These are phyloP conservation scores for Salvia hispanica DNA, from an alignment of 257 asterid species.

Conservation along the genomic window DNA sequence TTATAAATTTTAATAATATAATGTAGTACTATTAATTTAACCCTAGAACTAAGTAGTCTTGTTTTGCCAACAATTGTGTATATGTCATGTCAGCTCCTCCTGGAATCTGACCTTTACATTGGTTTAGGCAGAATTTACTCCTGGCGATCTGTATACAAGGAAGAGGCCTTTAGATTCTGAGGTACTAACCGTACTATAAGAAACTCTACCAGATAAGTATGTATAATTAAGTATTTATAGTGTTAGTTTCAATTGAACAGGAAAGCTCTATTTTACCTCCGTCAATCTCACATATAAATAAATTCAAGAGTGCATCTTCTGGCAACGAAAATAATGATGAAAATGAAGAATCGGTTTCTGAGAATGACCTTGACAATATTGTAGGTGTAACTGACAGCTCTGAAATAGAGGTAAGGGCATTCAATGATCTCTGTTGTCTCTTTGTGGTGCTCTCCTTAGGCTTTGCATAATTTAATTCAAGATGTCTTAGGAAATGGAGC, in stretches of 20 bases:
- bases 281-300: constrained; percentile 47
- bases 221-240: constrained; percentile 27
- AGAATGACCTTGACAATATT: constrained; percentile 81
- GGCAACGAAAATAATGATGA: constrained; percentile 57
- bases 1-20: constrained; percentile 3
- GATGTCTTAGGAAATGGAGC: constrained; percentile 82
- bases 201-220: constrained; percentile 10
- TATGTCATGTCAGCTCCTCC: constrained; percentile 5
- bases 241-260: constrained; percentile 47
- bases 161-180: constrained; percentile 73
- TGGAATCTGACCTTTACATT: constrained; percentile 26
- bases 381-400: constrained; percentile 80
- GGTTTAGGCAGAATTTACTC: constrained; percentile 84
- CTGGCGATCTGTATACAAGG: constrained; percentile 75
- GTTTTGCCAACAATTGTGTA: constrained; percentile 11
- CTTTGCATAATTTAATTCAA: constrained; percentile 28
- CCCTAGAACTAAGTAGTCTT: background rate
- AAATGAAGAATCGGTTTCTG: constrained; percentile 78
- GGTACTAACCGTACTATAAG: constrained; percentile 40
- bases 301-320: constrained; percentile 47
- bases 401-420: constrained; percentile 62
- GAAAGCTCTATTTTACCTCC: constrained; percentile 54
- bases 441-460: constrained; percentile 11
- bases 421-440: constrained; percentile 12
- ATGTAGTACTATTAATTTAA: constrained; percentile 23